Evolutionary conservation across 257 asterid genomes (phyloP), one percentile per base, ranked within the genome.

Genomic region (Nemophila menziesii): DNA sequence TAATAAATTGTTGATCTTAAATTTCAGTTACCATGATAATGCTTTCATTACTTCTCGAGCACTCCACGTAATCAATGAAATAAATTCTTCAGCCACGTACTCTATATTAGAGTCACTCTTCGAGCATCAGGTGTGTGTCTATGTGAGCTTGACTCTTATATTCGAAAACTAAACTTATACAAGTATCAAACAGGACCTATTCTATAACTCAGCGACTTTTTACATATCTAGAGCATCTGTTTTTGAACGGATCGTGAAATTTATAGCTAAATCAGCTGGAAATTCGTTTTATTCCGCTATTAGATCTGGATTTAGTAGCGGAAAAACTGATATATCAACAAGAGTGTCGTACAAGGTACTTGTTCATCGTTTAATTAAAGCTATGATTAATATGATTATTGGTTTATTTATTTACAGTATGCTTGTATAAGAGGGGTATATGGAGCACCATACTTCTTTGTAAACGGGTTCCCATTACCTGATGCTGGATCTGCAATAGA

Each of bases 341-440:
- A 63, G 96, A 63, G 47, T 65, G 55, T 58, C 90, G 49, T 90
- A 84, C 82, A 81, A 81, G 98, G 98, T 89, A 63, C 33, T 14
- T n/a, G 12, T 9, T 20, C 15, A 34, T 19, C 39, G 13, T 11
- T 14, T 27, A 14, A 17, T 17, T 27, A 8, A 26, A 17, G 16
- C 33, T 41, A 15, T 18, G 6, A 21, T 46, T 22, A 40, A 3
- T 33, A 7, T 33, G 33, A 26, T 22, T 18, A 21, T 22, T 9
- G 38, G 18, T 46, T 26, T 40, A 11, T 48, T 33, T 14, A 42
- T 52, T 15, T 34, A 61, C 73, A 89, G 99, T 79, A 70, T 60
- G 96, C 96, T 33, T 69, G 99, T 69, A 14, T 75, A 37, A 67
- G 77, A 36, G 96, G 94, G 18, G 96, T 90, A 18, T 85, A 78